Evolutionary conservation across 345 rosid species (phyloP).

Genomic region (Capsella bursapastoris): DNA sequence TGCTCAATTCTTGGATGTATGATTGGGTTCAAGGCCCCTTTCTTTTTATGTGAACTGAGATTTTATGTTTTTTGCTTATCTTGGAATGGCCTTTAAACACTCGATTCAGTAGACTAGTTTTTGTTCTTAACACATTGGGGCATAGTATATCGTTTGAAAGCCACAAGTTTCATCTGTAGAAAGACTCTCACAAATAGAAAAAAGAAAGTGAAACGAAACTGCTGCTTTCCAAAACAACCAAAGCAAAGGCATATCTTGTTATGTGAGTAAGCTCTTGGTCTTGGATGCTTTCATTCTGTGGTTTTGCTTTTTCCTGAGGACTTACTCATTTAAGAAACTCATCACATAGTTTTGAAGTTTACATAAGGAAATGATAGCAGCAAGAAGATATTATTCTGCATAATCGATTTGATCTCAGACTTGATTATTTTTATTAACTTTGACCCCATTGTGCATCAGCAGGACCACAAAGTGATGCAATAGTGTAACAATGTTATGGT

Average conservation of each 20-base stretch:
- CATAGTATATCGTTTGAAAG: neutral
- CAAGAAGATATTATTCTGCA: neutral
- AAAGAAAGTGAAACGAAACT: too few relatives aligned
- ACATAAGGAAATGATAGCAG: neutral
- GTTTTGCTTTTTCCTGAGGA: neutral
- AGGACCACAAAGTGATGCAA: too few relatives aligned
- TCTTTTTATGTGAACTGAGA: neutral
- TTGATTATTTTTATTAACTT: too few relatives aligned
- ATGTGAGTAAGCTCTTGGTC: neutral
- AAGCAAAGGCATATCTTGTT: neutral
- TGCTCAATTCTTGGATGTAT: neutral
- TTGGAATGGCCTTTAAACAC: neutral
- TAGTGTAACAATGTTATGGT: too few relatives aligned
- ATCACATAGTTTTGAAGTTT: neutral
- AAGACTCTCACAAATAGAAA: neutral
- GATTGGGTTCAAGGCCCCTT: neutral
- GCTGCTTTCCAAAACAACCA: too few relatives aligned
- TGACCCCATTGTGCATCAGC: too few relatives aligned
- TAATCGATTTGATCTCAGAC: too few relatives aligned
- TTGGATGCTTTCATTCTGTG: too few relatives aligned
- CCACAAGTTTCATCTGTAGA: neutral
- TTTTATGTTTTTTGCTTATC: neutral
- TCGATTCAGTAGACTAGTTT: neutral
- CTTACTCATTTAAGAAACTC: neutral
- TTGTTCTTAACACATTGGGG: neutral